Conservation (phyloP, 2,329 filamentous ascomycete genomes). For the Stagonosporopsis cucurbitacearum region DNA sequence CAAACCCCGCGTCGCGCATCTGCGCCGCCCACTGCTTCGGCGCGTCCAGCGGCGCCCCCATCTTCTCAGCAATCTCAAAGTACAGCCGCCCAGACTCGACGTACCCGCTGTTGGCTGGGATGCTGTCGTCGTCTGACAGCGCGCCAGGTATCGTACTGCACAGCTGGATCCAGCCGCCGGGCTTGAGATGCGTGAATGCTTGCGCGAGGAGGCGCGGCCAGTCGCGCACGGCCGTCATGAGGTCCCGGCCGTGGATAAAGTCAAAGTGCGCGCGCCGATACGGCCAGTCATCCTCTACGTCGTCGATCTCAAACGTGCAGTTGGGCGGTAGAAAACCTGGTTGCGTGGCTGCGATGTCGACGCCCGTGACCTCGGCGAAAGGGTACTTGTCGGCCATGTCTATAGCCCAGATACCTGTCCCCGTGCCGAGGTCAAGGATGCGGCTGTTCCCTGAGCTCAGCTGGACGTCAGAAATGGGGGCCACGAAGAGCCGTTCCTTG, state of each 20-base stretch:
- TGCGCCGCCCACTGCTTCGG: constrained; percentile 42
- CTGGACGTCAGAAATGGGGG: constrained; percentile 22
- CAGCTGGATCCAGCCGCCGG: constrained; percentile 45
- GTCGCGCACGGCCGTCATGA: constrained; percentile 40
- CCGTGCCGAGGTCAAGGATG: constrained; percentile 32
- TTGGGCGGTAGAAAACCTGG: constrained; percentile 50
- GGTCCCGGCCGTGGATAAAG: constrained; percentile 40
- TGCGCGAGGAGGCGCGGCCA: constrained; percentile 40
- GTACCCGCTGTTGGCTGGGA: constrained; percentile 29
- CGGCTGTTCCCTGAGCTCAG: constrained; percentile 37
- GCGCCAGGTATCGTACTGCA: constrained; percentile 28
- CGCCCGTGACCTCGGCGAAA: constrained; percentile 27
- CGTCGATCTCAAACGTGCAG: constrained; percentile 49
- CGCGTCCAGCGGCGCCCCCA: constrained; percentile 45
- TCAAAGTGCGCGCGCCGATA: constrained; percentile 42
- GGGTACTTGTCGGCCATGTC: constrained; percentile 34
- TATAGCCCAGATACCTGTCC: constrained; percentile 36
- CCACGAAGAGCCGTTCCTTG: constrained; percentile 23
- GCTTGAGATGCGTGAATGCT: constrained; percentile 47
- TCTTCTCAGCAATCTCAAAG: constrained; percentile 30
- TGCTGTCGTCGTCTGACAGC: constrained; percentile 27
- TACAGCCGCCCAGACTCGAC: constrained; percentile 28
- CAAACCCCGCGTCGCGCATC: constrained; percentile 49
- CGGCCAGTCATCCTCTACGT: constrained; percentile 48
- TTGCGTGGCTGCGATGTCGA: constrained; percentile 49